Evolutionary conservation across 2,329 filamentous ascomycete species (phyloP), one percentile per base, ranked within the genome.

Genomic region (Pyrenophora seminiperda): DNA sequence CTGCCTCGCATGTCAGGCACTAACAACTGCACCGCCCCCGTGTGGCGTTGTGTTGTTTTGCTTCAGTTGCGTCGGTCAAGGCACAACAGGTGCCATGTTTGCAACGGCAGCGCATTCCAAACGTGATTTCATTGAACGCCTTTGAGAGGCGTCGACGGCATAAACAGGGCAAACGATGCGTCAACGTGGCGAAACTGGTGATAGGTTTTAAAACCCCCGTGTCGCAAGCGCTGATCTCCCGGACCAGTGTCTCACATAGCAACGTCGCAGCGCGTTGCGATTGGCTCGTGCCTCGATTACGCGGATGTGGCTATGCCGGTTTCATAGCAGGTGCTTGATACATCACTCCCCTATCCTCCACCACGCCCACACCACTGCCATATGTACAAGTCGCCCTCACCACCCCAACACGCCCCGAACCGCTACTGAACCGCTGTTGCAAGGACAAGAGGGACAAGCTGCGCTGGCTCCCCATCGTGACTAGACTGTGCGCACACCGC

Each of bases 211-310:
- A 50, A 43, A 34, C 37, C 24, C 47, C 47, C 27, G 30, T 34
- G 34, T 27, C 17, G 41, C 54, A 50, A 55, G 56, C 58, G 54
- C 53, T 32, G 47, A 53, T 45, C 45, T 57, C 54, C 58, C 58
- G 65, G 63, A 63, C 64, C 59, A 65, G 49, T 56, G 65, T 67
- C 58, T 58, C 65, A 65, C 32, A 50, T 56, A 41, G 41, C 50
- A 60, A 44, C 37, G 53, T 41, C 32, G 38, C 31, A 34, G 33
- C 37, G 46, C 46, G 47, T 43, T 20, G 38, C 61, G 53, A 66
- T 68, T 65, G 65, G 65, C 17, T 34, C 11, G 36, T 24, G 29
- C 32, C 34, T 20, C 40, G 41, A 53, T 50, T 42, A 52, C 42
- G 50, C 50, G 49, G 58, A 49, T 53, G 56, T 58, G 54, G 58